These are phyloP conservation scores for Aspergillus phoenicis DNA, from an alignment of 2,329 filamentous ascomycete genomes.

Conservation along the genomic window DNA sequence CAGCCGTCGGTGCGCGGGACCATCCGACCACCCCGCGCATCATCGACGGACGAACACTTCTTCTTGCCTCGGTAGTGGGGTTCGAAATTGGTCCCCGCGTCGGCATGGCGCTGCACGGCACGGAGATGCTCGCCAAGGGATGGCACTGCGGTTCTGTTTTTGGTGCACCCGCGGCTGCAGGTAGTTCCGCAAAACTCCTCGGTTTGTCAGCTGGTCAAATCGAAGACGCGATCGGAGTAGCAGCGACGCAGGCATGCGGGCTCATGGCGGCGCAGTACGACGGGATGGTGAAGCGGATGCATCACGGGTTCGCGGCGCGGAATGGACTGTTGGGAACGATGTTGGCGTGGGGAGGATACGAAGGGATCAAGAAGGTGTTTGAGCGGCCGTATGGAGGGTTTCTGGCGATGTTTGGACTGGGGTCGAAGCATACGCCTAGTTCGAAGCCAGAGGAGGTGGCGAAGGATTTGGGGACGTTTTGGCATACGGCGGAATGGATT, in stretches of 20 bases:
- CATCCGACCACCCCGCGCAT: neutral
- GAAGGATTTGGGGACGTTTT: neutral
- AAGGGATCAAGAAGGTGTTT: constrained; percentile 47
- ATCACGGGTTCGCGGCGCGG: constrained; percentile 51
- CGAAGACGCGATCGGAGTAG: constrained; percentile 45
- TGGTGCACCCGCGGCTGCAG: constrained; percentile 40
- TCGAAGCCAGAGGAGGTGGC: constrained; percentile 22
- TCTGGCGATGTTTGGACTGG: constrained; percentile 42
- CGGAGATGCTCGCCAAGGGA: constrained; percentile 42
- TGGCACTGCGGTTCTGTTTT: constrained; percentile 48
- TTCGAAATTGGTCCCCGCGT: constrained; percentile 46
- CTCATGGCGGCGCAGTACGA: constrained; percentile 50
- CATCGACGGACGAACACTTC: constrained; percentile 33
- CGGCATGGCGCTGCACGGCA: constrained; percentile 42
- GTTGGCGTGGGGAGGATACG: constrained; percentile 43
- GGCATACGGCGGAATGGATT: constrained; percentile 2
- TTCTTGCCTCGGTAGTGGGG: constrained; percentile 43
- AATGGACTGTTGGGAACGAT: constrained; percentile 47
- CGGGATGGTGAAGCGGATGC: constrained; percentile 50
- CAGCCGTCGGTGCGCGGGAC: constrained; percentile 7
- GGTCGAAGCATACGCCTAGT: constrained; percentile 29
- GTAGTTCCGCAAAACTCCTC: constrained; percentile 36
- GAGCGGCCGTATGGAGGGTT: constrained; percentile 49
- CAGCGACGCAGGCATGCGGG: constrained; percentile 44
- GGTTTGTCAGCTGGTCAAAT: constrained; percentile 30